Base-by-base conservation (phyloP, 306 rosid genomes). In the Dalbergia cochinchinensis region DNA sequence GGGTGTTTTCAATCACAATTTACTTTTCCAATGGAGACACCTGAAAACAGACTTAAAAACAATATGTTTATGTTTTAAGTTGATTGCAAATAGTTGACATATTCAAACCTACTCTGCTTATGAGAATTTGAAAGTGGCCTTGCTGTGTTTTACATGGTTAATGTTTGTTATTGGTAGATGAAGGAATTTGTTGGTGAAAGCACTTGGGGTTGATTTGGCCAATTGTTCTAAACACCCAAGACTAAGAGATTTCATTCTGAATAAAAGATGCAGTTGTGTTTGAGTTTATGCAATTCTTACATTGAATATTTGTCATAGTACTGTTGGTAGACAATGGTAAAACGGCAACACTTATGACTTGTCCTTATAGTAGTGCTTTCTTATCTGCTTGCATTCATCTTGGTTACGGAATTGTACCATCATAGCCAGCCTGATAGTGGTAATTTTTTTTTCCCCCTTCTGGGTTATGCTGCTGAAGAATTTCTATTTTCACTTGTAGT, bases 401-500 rank as follows among this genome's bases (percentile, higher is more conserved):
- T 59, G 7, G 4, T 71, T 39, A 13, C 20, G 70, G 33, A 33
- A 16, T 44, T 19, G 22, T 31, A 44, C 34, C 45, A 35, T 15
- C 31, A 11, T 44, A 26, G 79, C 42, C 70, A 60, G 13, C 47
- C 47, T 73, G 51, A 11, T 42, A 8, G 78, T 26, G 42, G 66
- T 65, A 41, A 15, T 16, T 1, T 18, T 16, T 54, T 54, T 54
- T 47, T 1, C 11, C 8, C 4, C n/a, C 60, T 54, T 54, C 4
- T 6, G 19, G 20, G 60, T 6, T 54, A 8, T 18, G 50, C 44
- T 20, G 55, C 4, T 8, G n/a, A 51, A 26, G 59, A 79, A 34
- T 39, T 79, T 54, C 26, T n/a, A 12, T 54, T n/a, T 54, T 79
- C 42, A 73, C 60, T 50, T 50, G 69, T 37, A 53, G 62, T 54